Base-by-base conservation (phyloP, 2,329 filamentous ascomycete species). In the Chaetomium olivaceum region DNA sequence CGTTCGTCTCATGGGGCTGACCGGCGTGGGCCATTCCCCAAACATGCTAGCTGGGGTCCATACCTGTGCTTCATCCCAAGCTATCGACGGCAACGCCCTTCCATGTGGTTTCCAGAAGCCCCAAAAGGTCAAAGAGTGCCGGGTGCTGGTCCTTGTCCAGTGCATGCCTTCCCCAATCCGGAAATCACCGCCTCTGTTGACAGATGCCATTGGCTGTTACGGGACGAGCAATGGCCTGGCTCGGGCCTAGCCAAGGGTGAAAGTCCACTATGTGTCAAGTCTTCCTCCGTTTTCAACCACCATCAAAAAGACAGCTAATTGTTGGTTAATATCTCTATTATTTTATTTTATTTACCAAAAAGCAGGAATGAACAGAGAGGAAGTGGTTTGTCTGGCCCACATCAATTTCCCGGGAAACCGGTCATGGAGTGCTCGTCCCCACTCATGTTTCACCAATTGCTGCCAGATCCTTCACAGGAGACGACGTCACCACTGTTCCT, bases 1-100 rank as follows among this genome's bases (percentile, higher is more conserved):
- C 2, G 25, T 43, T 1, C 9, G 7, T 31, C 27, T 23, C 25
- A 1, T 33, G 14, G 31, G 25, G 31, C 43, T 59, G n/a, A 59
- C 57, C 43, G 57, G 57, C 57, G 57, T 59, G 57, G 57, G 57
- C 31, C 57, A n/a, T 12, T 43, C 12, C 55, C 33, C 55, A 31
- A 58, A 54, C 25, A 27, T 31, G 16, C 29, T 31, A 36, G 19
- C 29, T 29, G 52, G 52, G 39, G 16, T 43, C 6, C 4, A 43
- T 36, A 23, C 5, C 33, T 7, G 54, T 57, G 54, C 52, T 14
- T 29, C 52, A 36, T 19, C 16, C 27, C 7, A 55, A n/a, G 29
- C 29, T 48, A 12, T 21, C 46, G 46, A 16, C 2, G 19, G 23
- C 21, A 23, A 61, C 23, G 0, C 16, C 16, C 57, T 50, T 59